Evolutionary conservation across 805 yeast species (phyloP), one percentile per base, ranked within the genome.

Genomic region (Myxozyma monticola): DNA sequence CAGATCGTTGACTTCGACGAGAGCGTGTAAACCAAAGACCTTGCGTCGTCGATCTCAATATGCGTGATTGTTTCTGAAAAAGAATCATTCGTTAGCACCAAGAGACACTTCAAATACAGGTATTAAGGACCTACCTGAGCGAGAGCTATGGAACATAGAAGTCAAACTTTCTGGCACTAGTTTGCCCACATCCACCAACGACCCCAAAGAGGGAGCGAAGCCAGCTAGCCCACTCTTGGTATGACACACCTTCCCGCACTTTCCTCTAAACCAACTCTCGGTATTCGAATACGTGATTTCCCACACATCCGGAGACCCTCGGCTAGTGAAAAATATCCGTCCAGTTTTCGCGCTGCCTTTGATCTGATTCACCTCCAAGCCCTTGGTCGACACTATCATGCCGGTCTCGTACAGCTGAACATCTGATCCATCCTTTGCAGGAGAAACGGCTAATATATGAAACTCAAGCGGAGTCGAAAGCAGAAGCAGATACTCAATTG

Each of bases 251-350:
- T 89, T 89, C 60, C 80, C 81, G 63, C 95, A 86, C 61, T 83
- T 85, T 62, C 86, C 84, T 56, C 83, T 80, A 65, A 88, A 88
- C 87, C 96, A 91, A 47, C 87, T 84, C 41, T 88, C 93, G 22
- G 85, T 78, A 57, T 83, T 85, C 4, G 90, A 78, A 65, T 93
- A 93, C 51, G 80, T 83, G 47, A 93, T 72, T 64, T 88, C 91
- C 96, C 96, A 93, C 37, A 93, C 75, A 60, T 90, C 81, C 17
- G 63, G 42, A 1, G 89, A 91, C 58, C 86, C 88, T 35, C 76
- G 77, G n/a, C 96, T 95, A 7, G 86, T 76, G 66, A 95, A 88
- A 65, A 87, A 88, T 4, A 93, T 79, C 49, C 91, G 89, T 40
- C 88, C 85, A 0, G 93, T 82, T 37, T 71, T 68, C 18, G 80